Base-by-base conservation (phyloP, 2,329 filamentous ascomycete genomes). In the Fusarium nygamai region DNA sequence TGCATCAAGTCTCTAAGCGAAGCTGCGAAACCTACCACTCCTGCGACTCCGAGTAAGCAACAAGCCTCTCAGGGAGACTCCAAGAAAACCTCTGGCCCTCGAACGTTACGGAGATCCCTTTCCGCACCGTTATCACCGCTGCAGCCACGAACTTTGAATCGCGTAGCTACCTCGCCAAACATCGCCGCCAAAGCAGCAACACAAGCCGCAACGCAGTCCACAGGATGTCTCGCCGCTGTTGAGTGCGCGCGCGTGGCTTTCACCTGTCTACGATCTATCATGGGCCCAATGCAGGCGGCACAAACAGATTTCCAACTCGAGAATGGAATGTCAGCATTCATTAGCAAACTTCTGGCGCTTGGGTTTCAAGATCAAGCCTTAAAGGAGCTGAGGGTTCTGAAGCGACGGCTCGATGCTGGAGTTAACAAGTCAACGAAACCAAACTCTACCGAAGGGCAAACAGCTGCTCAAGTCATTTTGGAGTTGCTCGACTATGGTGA, bases 211-310 rank as follows among this genome's bases (percentile, higher is more conserved):
- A 69, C 78, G 7, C 80, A 81, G 22, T 85, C 84, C 22, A 84
- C 83, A 6, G 84, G 85, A 51, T 88, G 87, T 59, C 79, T 91
- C 20, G 86, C 90, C 4, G 88, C 86, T 1, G 90, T 92, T 19
- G 92, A 95, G 82, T 95, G 93, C 77, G 89, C 91, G 12, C 88
- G 92, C 16, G 81, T 89, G 34, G 92, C 92, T 4, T 94, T 95
- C 77, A 83, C 87, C 12, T 91, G 89, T 57, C 84, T 95, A 44
- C 86, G 92, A 57, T 85, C 87, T 34, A 78, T 90, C 31, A 88
- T 92, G 58, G 84, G 87, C 33, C 83, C 87, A 2, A 83, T 88
- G 11, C 85, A 87, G 14, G 83, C 90, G 16, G 83, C 87, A 16
- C 83, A 91, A n/a, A 87, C 90, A 3, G 87, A 89, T 50, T 83